Evolutionary conservation across 192 early-diverging fungal species (phyloP).

Genomic region (Gigaspora rosea): DNA sequence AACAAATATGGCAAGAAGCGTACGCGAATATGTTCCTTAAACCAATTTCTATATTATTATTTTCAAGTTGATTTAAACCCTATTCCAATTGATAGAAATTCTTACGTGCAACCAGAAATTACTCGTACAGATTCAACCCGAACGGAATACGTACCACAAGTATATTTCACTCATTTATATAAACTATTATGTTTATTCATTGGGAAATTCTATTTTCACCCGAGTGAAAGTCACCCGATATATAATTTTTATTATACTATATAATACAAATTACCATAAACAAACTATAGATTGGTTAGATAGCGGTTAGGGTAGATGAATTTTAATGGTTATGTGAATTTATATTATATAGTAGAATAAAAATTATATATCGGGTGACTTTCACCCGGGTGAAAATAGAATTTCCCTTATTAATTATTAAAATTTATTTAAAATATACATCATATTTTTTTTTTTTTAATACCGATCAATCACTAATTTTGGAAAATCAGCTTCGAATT

Average conservation of each 20-base stretch:
- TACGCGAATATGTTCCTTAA: not conserved
- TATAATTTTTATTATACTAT: not conserved
- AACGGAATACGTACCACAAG: constrained; percentile 31
- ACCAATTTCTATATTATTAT: not conserved
- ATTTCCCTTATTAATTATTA: too few species aligned
- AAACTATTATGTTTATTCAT: too few species aligned
- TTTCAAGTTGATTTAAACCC: not conserved
- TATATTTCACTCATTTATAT: not conserved
- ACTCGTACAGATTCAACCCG: constrained; percentile 17
- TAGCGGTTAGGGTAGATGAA: too few species aligned
- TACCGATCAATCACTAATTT: too few species aligned
- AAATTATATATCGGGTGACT: too few species aligned
- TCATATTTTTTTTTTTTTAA: not conserved
- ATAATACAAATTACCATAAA: too few species aligned
- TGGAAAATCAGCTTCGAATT: constrained; percentile 13
- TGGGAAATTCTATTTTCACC: too few species aligned
- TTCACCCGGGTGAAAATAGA: too few species aligned
- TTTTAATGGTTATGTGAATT: too few species aligned
- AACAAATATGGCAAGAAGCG: constrained; percentile 30
- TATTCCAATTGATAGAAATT: constrained; percentile 7
- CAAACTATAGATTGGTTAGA: too few species aligned
- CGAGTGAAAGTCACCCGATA: not conserved
- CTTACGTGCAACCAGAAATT: constrained; percentile 11
- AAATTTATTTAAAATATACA: too few species aligned
- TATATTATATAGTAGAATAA: too few species aligned